Evolutionary conservation across 2,329 filamentous ascomycete species (phyloP).

Genomic region (Coleophoma cylindrospora): DNA sequence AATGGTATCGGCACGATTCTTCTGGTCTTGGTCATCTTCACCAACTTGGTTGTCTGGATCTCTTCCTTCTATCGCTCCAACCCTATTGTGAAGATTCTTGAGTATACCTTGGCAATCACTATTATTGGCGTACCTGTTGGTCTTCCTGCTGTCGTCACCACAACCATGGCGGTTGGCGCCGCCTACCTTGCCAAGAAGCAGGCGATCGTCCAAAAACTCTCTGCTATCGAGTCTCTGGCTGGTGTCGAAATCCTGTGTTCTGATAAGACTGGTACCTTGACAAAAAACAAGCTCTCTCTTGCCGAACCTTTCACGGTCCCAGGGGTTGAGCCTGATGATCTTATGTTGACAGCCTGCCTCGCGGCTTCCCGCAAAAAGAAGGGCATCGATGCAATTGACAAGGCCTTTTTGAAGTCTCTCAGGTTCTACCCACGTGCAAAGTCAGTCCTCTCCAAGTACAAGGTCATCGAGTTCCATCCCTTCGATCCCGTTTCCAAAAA

Average conservation of each 20-base stretch:
- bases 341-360: constrained; percentile 88
- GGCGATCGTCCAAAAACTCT: constrained; percentile 90
- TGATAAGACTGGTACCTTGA: constrained; percentile 90
- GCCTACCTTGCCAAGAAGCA: constrained; percentile 89
- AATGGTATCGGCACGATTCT: constrained; percentile 82
- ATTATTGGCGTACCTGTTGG: constrained; percentile 91
- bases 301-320: constrained; percentile 78
- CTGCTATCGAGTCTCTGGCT: constrained; percentile 85
- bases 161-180: constrained; percentile 91
- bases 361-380: constrained; percentile 93
- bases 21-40: constrained; percentile 74
- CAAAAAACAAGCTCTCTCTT: constrained; percentile 89
- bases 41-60: constrained; percentile 79
- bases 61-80: constrained; percentile 86
- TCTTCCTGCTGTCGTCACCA: constrained; percentile 89
- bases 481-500: constrained; percentile 95
- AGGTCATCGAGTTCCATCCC: constrained; percentile 77
- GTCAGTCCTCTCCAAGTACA: constrained; percentile 75
- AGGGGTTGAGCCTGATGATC: constrained; percentile 79
- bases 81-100: constrained; percentile 70
- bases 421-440: constrained; percentile 80
- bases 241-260: constrained; percentile 93
- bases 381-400: constrained; percentile 92
- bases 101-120: constrained; percentile 83
- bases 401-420: constrained; percentile 86